Evolutionary conservation across 768 basidiomycete genomes (phyloP).

Genomic region (Leccinum boreale): DNA sequence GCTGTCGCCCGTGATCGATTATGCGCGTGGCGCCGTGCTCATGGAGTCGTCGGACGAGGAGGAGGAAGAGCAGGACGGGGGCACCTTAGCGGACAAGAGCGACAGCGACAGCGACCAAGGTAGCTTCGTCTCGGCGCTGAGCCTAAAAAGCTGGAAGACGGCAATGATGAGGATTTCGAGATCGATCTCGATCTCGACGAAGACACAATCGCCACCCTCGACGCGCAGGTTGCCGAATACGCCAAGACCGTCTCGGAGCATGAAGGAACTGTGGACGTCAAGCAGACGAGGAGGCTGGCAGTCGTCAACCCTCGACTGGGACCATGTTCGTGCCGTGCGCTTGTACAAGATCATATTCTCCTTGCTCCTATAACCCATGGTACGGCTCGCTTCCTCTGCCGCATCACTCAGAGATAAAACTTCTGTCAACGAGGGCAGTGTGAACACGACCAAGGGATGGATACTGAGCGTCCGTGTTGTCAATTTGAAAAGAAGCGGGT

Average conservation of each 20-base stretch:
- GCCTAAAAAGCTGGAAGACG: constrained; percentile 12
- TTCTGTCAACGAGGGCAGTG: constrained; percentile 10
- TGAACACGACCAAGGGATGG: constrained; percentile 50
- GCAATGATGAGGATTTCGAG: constrained; percentile 39
- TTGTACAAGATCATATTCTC: constrained; percentile 91
- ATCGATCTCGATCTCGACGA: constrained; percentile 87
- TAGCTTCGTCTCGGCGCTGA: constrained; percentile 42
- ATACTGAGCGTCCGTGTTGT: constrained; percentile 69
- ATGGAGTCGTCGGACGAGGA: constrained; percentile 88
- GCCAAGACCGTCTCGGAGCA: constrained; percentile 45
- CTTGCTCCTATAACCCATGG: constrained; percentile 69
- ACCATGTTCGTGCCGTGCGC: constrained; percentile 85
- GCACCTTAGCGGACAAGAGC: constrained; percentile 33
- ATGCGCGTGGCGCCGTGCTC: constrained; percentile 85
- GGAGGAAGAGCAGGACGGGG: no score
- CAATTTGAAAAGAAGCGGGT: constrained; percentile 89
- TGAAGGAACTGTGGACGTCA: constrained; percentile 38
- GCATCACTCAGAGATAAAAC: constrained; percentile 18
- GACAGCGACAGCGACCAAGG: no score
- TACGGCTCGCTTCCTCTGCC: constrained; percentile 38
- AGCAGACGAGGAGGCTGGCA: constrained; percentile 70
- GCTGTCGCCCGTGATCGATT: constrained; percentile 53
- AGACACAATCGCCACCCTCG: constrained; percentile 61
- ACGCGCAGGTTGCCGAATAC: constrained; percentile 70
- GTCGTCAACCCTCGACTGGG: constrained; percentile 98